Evolutionary conservation across 352 stramenopile species (phyloP).

Genomic region (Phytophthora sojae): DNA sequence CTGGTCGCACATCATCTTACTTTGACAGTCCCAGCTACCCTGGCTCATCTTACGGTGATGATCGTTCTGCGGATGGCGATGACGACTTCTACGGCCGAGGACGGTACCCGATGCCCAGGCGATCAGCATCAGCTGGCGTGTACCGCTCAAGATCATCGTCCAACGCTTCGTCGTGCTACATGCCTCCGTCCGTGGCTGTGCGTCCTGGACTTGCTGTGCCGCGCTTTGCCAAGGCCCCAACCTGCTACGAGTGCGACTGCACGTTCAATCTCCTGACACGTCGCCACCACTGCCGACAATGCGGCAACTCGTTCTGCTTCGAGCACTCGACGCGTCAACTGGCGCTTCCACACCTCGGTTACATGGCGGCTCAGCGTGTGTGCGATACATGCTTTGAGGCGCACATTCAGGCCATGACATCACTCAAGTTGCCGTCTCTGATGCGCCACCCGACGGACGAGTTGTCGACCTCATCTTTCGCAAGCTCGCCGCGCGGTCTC

Average conservation of each 20-base stretch:
- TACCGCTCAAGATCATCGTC: slow-evolving; percentile 46
- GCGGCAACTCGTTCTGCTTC: slow-evolving; percentile 87
- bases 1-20: slow-evolving; percentile 27
- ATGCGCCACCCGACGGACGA: slow-evolving; percentile 44
- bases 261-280: slow-evolving; percentile 74
- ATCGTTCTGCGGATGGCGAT: slow-evolving; percentile 34
- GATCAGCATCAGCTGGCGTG: slow-evolving; percentile 47
- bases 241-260: slow-evolving; percentile 77
- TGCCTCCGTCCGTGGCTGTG: slow-evolving; percentile 27
- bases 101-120: slow-evolving; percentile 36
- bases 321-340: slow-evolving; percentile 84
- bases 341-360: slow-evolving; percentile 71
- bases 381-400: slow-evolving; percentile 87
- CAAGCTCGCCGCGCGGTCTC: slow-evolving; percentile 39
- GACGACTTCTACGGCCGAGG: slow-evolving; percentile 32
- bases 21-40: slow-evolving; percentile 33
- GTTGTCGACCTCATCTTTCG: slow-evolving; percentile 44
- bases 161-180: slow-evolving; percentile 38
- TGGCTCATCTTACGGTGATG: slow-evolving; percentile 39
- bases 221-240: slow-evolving; percentile 73
- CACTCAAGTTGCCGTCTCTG: slow-evolving; percentile 39
- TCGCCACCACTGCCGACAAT: slow-evolving; percentile 87
- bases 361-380: slow-evolving; percentile 79
- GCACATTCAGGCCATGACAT: slow-evolving; percentile 54
- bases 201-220: slow-evolving; percentile 47